Evolutionary conservation across 2,329 filamentous ascomycete species (phyloP), one percentile per base, ranked within the genome.

Genomic region (Penicillium sp.): DNA sequence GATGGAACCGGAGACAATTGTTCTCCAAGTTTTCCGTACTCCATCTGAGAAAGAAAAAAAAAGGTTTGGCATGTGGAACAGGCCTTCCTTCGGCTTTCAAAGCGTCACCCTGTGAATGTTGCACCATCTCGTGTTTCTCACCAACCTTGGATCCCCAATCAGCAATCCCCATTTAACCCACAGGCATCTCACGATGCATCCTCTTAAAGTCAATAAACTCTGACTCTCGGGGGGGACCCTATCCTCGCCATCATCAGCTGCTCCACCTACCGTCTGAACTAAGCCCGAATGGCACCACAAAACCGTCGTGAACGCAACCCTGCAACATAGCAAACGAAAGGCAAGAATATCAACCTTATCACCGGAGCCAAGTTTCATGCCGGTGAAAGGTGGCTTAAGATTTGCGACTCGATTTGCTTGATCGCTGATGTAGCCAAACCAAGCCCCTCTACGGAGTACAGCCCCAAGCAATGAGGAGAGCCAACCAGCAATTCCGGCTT

Each of bases 51-150:
- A 48, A 22, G 19, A 45, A 52, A 52, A 30, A 48, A 19, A 30
- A 30, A 19, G n/a, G 45, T 26, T 59, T 43, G 53, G 55, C 57
- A 63, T 65, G 65, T 65, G 66, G 58, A 46, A 46, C 49, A 7
- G 38, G 19, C 33, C 40, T 58, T 48, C 54, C 45, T 40, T 55
- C 38, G 33, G 51, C 65, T 59, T 43, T 51, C 38, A 11, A 57
- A 58, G 61, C 57, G 19, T 55, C 35, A 59, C 57, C 51, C 10
- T 53, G 48, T 45, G 26, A n/a, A 35, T 63, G 65, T 67, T 60
- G 57, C 60, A 65, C 66, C 55, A 67, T 62, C 63, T 56, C 49
- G 43, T 62, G 49, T 53, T 64, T 56, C 56, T 58, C 56, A 52
- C 51, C 25, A n/a, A 42, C 16, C 33, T 43, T 43, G 40, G 49